Evolutionary conservation across 306 rosid species (phyloP), one percentile per base, ranked within the genome.

Genomic region (Oxytropis ochrocephala): DNA sequence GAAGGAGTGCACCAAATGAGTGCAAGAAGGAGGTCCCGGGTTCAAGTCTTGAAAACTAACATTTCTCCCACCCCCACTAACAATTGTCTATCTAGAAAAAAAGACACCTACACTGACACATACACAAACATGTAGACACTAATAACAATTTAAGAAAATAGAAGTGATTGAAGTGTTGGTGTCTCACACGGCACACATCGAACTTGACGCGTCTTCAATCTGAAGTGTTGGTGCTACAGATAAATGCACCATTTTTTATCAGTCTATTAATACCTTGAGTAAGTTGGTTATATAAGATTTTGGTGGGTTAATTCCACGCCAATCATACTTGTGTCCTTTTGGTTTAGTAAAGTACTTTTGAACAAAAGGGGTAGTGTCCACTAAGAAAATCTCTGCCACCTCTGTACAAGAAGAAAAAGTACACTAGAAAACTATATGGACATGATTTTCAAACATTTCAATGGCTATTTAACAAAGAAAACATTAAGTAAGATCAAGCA

Each of bases 341-440:
- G 89, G 10, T 14, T 69, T 44, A 53, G 64, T 33, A 64, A 75
- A 81, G 59, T 85, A 85, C 11, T 74, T 79, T 3, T 76, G 14
- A 78, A 81, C 78, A 72, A 85, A 85, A 46, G 89, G 89, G 47
- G 82, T 81, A 10, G 89, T 85, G 79, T 85, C 89, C 5, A 85
- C 82, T 58, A 85, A 85, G 79, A 85, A 75, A 73, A 85, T 73
- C 63, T 85, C 82, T 58, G 48, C 82, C 44, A 81, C 50, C 19
- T 81, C 89, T 85, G 74, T 30, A 69, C 11, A 12, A 57, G 30
- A 59, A 68, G 4, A 73, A 30, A 46, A 30, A 6, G 13, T 2
- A 24, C 9, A 70, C 67, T 5, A 71, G 43, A 55, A 39, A 4
- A 54, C 3, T n/a, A 42, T 8, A 69, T 7, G 3, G 30, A 27